Evolutionary conservation across 805 yeast species (phyloP), one percentile per base, ranked within the genome.

Genomic region (Barnettozyma siamensis): DNA sequence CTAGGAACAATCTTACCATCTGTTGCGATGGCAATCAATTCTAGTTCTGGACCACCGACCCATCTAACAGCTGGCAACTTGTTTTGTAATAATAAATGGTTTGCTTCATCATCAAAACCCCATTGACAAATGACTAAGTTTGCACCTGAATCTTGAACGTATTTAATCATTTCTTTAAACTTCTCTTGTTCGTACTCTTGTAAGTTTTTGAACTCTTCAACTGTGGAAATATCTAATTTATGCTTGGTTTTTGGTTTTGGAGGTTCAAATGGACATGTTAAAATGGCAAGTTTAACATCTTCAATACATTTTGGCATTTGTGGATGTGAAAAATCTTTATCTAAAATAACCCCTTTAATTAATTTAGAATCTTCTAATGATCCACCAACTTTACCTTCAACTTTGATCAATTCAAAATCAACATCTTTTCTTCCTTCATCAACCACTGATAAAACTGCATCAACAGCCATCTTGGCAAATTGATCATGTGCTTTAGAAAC

Each of bases 191-290:
- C 99, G 64, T 93, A 93, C 39, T 76, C 77, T 69, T 94, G 99
- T 60, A 93, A 75, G 48, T 78, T 83, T 63, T 83, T 77, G 68
- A 89, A 93, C 66, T 93, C 99, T 57, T 89, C 97, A 17, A 88
- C 96, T n/a, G 84, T 67, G 13, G 91, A 77, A 49, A 91, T 91
- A 62, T 91, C 96, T 55, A 91, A 73, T 73, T 91, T 91, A 69
- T 91, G 99, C 68, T 93, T 93, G 19, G 99, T 93, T 70, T 93
- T 93, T 53, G 99, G 99, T 69, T 93, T 93, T 56, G 99, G 99
- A 31, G 99, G 99, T 71, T 93, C 99, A 60, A 93, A 93, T 54
- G 99, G 98, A 70, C 98, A 91, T 2, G 99, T 93, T 60, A 93
- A 73, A 51, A 93, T 91, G 37, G 98, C 98, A 46, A 93, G 74